These are phyloP conservation scores for Incumbomyces delicatus DNA, from an alignment of 2,329 filamentous ascomycete genomes.

Conservation along the genomic window DNA sequence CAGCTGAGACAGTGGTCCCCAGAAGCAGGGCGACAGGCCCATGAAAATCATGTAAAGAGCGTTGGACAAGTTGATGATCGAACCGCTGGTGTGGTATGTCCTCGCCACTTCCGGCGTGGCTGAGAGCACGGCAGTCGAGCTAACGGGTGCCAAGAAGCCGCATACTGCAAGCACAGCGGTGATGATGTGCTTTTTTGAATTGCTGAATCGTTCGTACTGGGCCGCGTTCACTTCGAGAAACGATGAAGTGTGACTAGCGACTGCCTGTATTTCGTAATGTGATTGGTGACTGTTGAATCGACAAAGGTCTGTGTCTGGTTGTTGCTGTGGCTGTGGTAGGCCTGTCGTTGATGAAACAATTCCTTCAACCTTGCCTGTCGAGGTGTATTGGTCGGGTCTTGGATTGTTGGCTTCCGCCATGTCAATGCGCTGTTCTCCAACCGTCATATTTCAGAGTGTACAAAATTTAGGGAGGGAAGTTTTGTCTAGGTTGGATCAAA, in stretches of 20 bases:
- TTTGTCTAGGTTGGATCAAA: too few species aligned
- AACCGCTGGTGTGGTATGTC: slow-evolving; percentile 55
- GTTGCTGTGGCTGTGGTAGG: background rate
- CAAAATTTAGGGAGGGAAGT: too few species aligned
- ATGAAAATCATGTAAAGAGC: slow-evolving; percentile 67
- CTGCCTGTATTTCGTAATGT: slow-evolving; percentile 20
- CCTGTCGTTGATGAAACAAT: too few species aligned
- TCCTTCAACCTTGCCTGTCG: too few species aligned
- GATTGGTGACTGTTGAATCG: slow-evolving; percentile 26
- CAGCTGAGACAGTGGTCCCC: slow-evolving; percentile 61
- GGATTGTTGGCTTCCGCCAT: too few species aligned
- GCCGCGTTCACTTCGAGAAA: slow-evolving; percentile 36
- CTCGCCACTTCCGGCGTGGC: slow-evolving; percentile 64
- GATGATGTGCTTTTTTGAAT: slow-evolving; percentile 54
- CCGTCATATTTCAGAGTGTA: too few species aligned
- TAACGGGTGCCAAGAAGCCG: slow-evolving; percentile 65
- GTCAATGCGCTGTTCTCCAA: too few species aligned
- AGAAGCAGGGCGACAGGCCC: slow-evolving; percentile 60
- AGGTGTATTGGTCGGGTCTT: too few species aligned
- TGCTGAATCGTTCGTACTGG: slow-evolving; percentile 55
- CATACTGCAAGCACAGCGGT: slow-evolving; percentile 63
- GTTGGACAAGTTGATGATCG: slow-evolving; percentile 64
- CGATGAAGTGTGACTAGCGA: slow-evolving; percentile 14
- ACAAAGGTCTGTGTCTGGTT: slow-evolving; percentile 19
- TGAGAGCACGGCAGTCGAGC: slow-evolving; percentile 62